Evolutionary conservation across 148 eudicot species (phyloP), one percentile per base, ranked within the genome.

Genomic region (Suaeda aralocaspica): DNA sequence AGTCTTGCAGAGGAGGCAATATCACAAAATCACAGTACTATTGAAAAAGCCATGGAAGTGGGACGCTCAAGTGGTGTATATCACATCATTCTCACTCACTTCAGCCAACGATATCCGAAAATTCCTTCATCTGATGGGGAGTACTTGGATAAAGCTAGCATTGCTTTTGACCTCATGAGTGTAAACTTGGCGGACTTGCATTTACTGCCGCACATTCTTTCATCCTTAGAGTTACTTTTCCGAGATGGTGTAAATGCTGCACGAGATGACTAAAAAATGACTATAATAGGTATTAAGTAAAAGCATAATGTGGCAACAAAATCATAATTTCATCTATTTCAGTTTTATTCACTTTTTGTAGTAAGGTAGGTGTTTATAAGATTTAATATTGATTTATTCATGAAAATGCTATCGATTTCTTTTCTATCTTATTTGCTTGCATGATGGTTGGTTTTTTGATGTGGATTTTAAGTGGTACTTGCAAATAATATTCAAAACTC

Each of bases 91-190:
- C 94, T 92, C 13, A 92, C 98, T 13, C 98, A 92, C 66, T 92
- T 92, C 88, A 92, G 96, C 74, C 96, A 92, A 69, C 77, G 98
- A 45, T 90, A 92, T 77, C 96, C 98, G 0, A 92, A 92, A 80
- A 90, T 92, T 62, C 96, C 98, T 10, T 88, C 87, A 21, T 85
- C 90, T 22, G 90, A 87, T 10, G 84, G 88, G 59, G 36, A 75
- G 30, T 83, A 86, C 79, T 82, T 81, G 92, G 92, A 86, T 24
- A 88, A 90, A 36, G 84, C 94, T 3, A 84, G 96, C 77, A 82
- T 92, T 12, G 96, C 88, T 5, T 92, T 92, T 19, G 96, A 92
- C 77, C 46, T 92, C 85, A 92, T 92, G 98, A 92, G 94, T 68
- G 76, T 90, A 42, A 92, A 92, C 84, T 66, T 90, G 53, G 98